Base-by-base conservation (phyloP, 164 flowering plant genomes). In the Vitis rupestris region DNA sequence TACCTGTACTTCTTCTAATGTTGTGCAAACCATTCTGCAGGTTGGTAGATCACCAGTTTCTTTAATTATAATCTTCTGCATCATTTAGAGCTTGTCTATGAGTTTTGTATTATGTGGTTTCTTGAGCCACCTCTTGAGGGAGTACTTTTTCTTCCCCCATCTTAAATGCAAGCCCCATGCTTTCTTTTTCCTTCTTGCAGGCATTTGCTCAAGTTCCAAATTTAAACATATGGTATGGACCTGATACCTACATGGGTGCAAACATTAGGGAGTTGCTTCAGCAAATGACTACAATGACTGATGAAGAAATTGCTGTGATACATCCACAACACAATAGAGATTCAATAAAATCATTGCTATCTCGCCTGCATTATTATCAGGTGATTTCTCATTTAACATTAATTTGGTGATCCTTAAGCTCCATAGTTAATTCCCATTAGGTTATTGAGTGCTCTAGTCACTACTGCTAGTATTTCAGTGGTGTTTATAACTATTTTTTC, bases 201-300 rank as follows among this genome's bases (percentile, higher is more conserved):
- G 97, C 97, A 59, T 95, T 93, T 86, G 84, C 97, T 59, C 92
- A 95, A 82, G 79, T 95, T 31, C 92, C 96, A 55, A 86, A 86
- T 72, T 72, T 93, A 47, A 84, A 82, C 17, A 70, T 95, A 65
- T 90, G 86, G 84, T 95, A 95, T 78, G 99, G 99, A 58, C 99
- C 99, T 53, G 98, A 95, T 77, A 83, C 97, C 54, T 95, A 95
- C 81, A 95, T 95, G 98, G 99, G 99, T 76, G 97, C 98, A 74
- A 95, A 95, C 75, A 86, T 95, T 50, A 78, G 64, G 17, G 93
- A 93, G 78, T 75, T 91, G 76, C 89, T 95, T 75, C 88, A 75
- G 72, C 98, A 91, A 80, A 95, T 95, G 93, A 78, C 88, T 29
- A 65, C 73, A 69, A 93, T 95, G 99, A 82, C 92, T 64, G 86